phyloP scores from a whole-genome alignment of 345 rosid species.

The Conringia planisiliqua region DNA sequence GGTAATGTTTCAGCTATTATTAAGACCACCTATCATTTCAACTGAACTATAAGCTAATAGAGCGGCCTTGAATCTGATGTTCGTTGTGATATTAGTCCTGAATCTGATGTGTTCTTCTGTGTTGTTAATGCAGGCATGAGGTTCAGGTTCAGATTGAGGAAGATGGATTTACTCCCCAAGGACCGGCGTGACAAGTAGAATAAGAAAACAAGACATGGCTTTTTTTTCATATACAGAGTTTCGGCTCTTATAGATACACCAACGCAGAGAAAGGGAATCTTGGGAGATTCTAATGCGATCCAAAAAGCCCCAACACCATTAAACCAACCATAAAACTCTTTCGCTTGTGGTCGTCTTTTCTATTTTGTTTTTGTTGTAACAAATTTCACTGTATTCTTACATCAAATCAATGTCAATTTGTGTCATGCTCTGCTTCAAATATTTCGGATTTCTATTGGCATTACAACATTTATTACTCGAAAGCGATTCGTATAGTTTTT shows the following conservation, averaged over 20 bases:
- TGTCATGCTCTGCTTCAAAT: not conserved
- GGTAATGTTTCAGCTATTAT: conserved; percentile 18
- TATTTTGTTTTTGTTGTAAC: not conserved
- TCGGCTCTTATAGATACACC: conserved; percentile 24
- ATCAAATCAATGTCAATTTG: not conserved
- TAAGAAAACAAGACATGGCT: conserved; percentile 20
- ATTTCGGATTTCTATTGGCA: not conserved
- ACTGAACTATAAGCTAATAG: not conserved
- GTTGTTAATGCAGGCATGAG: conserved; percentile 51
- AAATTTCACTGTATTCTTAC: conserved; percentile 9
- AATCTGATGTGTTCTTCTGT: conserved; percentile 1
- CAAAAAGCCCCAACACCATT: conserved; percentile 11
- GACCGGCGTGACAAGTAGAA: conserved; percentile 66
- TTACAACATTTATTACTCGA: not conserved
- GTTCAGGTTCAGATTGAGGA: conserved; percentile 71
- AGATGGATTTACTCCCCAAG: conserved; percentile 74
- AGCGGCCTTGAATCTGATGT: not conserved
- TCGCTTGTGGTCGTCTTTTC: not conserved
- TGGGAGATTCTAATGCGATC: conserved; percentile 17
- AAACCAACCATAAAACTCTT: not conserved
- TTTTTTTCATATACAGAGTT: conserved; percentile 12
- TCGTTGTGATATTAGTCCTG: not conserved
- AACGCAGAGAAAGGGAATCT: not conserved
- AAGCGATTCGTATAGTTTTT: not conserved
- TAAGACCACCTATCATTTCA: not conserved